Conservation (phyloP, 2,329 filamentous ascomycete genomes). For the Neurospora crassa region DNA sequence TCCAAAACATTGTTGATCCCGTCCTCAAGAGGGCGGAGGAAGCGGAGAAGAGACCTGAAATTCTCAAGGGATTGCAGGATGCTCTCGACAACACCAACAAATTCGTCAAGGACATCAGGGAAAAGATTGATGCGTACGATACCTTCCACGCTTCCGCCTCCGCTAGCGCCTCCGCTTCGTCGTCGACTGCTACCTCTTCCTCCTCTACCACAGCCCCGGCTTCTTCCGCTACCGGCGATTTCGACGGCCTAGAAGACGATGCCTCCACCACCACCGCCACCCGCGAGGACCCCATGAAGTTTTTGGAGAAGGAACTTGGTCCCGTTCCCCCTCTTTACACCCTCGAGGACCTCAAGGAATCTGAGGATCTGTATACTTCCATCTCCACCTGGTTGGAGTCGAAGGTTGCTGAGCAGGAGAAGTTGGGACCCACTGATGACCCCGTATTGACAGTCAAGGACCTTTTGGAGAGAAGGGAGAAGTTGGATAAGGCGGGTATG, state of each 20-base stretch:
- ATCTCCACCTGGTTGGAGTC: conserved; percentile 66
- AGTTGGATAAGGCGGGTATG: conserved; percentile 61
- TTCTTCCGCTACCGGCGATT: conserved; percentile 42
- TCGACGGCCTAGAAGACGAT: conserved; percentile 74
- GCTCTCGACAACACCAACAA: conserved; percentile 61
- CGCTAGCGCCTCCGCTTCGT: conserved; percentile 36
- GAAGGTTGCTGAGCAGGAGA: conserved; percentile 60
- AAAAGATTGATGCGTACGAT: conserved; percentile 61
- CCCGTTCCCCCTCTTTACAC: conserved; percentile 60
- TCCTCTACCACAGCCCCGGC: conserved; percentile 30
- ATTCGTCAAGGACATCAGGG: conserved; percentile 61
- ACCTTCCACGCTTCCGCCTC: conserved; percentile 45
- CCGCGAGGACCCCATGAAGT: conserved; percentile 35
- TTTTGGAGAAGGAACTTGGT: conserved; percentile 34
- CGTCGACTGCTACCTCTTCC: conserved; percentile 26
- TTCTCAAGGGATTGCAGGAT: conserved; percentile 57
- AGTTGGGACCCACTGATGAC: conserved; percentile 60
- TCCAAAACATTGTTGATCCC: conserved; percentile 70
- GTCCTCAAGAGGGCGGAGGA: conserved; percentile 70
- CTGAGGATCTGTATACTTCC: conserved; percentile 53
- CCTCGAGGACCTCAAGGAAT: conserved; percentile 57
- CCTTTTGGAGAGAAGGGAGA: conserved; percentile 55
- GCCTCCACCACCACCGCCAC: conserved; percentile 25
- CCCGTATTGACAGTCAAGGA: conserved; percentile 67
- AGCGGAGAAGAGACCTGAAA: conserved; percentile 57